Conservation (phyloP, 805 yeast genomes). For the Saccharomyces paradoxus region DNA sequence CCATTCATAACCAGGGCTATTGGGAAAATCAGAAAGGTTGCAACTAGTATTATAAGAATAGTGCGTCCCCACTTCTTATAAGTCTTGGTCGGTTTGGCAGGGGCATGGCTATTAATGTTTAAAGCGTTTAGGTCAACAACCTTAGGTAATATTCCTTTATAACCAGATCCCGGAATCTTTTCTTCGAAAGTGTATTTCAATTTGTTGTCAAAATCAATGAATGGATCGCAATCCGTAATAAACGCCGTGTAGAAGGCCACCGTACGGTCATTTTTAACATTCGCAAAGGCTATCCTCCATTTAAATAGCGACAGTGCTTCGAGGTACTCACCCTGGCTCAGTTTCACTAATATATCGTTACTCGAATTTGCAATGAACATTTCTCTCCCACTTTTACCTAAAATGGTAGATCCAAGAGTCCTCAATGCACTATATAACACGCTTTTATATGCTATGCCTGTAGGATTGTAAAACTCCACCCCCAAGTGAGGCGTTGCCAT, state of each 20-base stretch:
- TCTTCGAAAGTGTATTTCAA: slow-evolving; percentile 42
- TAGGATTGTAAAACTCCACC: slow-evolving; percentile 39
- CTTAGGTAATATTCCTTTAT: slow-evolving; percentile 18
- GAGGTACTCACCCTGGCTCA: slow-evolving; percentile 35
- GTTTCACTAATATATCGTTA: slow-evolving; percentile 39
- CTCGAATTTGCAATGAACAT: slow-evolving; percentile 45
- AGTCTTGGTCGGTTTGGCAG: not conserved
- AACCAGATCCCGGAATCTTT: slow-evolving; percentile 25
- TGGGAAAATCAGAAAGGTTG: slow-evolving; percentile 18
- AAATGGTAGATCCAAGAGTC: slow-evolving; percentile 42
- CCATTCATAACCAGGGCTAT: slow-evolving; percentile 21
- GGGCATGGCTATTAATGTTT: not conserved
- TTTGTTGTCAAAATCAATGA: slow-evolving; percentile 45
- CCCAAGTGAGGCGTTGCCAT: slow-evolving; percentile 80
- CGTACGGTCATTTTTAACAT: slow-evolving; percentile 72
- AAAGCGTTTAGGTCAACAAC: slow-evolving; percentile 18
- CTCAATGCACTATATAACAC: slow-evolving; percentile 33
- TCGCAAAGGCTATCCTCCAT: slow-evolving; percentile 56
- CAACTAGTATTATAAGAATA: slow-evolving; percentile 3
- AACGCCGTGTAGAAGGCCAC: slow-evolving; percentile 83
- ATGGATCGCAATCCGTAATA: slow-evolving; percentile 68
- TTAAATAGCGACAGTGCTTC: slow-evolving; percentile 52
- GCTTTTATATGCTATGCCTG: slow-evolving; percentile 20
- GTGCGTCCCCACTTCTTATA: slow-evolving; percentile 4
- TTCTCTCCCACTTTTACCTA: slow-evolving; percentile 69